Base-by-base conservation (phyloP, 2,329 filamentous ascomycete species). In the Periglandula ipomoeae region DNA sequence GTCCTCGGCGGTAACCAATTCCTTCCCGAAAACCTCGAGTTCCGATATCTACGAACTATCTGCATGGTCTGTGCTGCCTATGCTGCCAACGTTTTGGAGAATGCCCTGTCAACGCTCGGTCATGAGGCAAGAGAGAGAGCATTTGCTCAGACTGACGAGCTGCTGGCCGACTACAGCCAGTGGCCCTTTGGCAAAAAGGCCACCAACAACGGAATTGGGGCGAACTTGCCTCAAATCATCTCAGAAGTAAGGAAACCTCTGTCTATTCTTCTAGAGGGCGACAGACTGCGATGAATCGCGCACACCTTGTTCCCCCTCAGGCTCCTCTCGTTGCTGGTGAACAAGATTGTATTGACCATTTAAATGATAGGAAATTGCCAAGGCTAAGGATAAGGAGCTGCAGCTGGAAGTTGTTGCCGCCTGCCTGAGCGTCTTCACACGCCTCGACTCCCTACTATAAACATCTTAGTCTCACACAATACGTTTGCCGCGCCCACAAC, bases 41-140 rank as follows among this genome's bases (percentile, higher is more conserved):
- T 95, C 72, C 82, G 93, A 65, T 94, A 95, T 68, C 72, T 93
- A 56, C 83, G 93, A 58, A 97, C 93, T 42, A 82, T 98, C 56
- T 78, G 87, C 59, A 95, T 98, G 90, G 89, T 98, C 47, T 98
- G 93, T 71, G 93, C 91, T 46, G 91, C 93, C 41, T 97, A 98
- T 68, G 93, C 93, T 41, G 93, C 93, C 53, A 98, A 98, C 62
- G 93, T 98, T 24, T 79, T 98, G 50, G 93, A 98, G 72, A 98
- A 98, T 64, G 93, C 91, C n/a, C 73, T 98, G 60, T 88, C 87
- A 49, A 94, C 87, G 13, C 80, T 98, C 54, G 89, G 90, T 57
- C 93, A 97, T 65, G 93, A 98, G 72, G 84, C 91, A 49, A 78
- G 93, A 58, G 93, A 98, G 70, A 78, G 91, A 57, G 91, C 93